Evolutionary conservation across 352 stramenopile genomes (phyloP), one percentile per base, ranked within the genome.

Genomic region (Elongisporangium senticosum): DNA sequence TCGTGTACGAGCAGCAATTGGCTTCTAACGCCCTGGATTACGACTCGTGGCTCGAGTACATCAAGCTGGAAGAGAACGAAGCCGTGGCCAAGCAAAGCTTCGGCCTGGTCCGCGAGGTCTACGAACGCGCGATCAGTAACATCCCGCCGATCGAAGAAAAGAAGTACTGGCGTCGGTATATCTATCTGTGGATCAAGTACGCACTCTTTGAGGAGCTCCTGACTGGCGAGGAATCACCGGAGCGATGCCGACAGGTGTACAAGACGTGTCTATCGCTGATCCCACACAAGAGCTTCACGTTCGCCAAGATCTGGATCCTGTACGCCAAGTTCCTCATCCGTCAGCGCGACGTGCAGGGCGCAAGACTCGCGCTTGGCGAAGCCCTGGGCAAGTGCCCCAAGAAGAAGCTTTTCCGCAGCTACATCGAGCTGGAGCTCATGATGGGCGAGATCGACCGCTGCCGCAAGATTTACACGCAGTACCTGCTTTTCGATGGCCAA

Each of bases 131-230:
- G 13, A 93, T 99, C 50, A 76, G 87, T 13, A 96, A 98, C 55
- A 72, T 99, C 15, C 97, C 97, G 14, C 96, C 96, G 4, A 75
- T 94, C n/a, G 61, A 79, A 6, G 89, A 99, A 43, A 99, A 99
- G 72, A 83, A 94, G 51, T 98, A 97, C 77, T 99, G 97, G 97
- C 93, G 90, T 54, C 72, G 97, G 13, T 99, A 99, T 71, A 98
- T 99, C 59, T 99, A 98, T 68, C 71, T 99, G 20, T 99, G 97
- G 97, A 98, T 99, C 67, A 99, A 99, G 67, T 99, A 99, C 69
- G 96, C 97, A 7, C 67, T 98, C 3, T 99, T 97, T 58, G 96
- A 99, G 74, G 97, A 99, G 77, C 71, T 99, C 11, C 71, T 96
- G 20, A 88, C 84, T 0, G 72, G 86, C 0, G 82, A 91, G 49